A percentile compares a stretch with the other conserved stretches of the same genome.
These are phyloP conservation scores for Suhomyces atakaporum DNA, from an alignment of 1,139 yeast genomes.

Conservation along the genomic window DNA sequence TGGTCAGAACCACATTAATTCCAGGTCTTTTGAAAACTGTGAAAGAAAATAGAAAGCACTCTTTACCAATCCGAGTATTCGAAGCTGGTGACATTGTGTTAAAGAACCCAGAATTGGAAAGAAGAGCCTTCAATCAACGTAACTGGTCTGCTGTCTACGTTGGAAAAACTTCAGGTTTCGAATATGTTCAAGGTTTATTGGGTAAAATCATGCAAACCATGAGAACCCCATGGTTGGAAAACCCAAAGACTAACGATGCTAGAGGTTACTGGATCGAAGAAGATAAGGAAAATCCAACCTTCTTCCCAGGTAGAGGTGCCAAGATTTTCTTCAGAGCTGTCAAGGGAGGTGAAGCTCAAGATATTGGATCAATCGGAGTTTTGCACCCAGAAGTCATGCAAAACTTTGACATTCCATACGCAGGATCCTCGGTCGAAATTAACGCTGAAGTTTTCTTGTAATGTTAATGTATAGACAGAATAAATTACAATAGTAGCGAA, in stretches of 20 bases:
- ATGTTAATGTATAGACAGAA: background rate
- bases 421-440: conserved; percentile 87
- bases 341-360: conserved; percentile 55
- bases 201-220: conserved; percentile 96
- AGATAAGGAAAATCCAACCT: conserved; percentile 67
- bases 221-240: conserved; percentile 81
- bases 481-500: background rate
- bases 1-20: conserved; percentile 88
- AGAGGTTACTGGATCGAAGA: conserved; percentile 89
- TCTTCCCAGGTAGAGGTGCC: conserved; percentile 98
- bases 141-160: conserved; percentile 94
- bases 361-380: conserved; percentile 87
- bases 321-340: conserved; percentile 70
- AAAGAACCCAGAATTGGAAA: conserved; percentile 76
- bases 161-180: conserved; percentile 95
- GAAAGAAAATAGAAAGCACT: conserved; percentile 93
- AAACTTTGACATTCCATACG: conserved; percentile 88
- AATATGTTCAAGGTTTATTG: conserved; percentile 87
- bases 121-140: conserved; percentile 90
- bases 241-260: conserved; percentile 47
- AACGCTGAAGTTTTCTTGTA: conserved; percentile 82
- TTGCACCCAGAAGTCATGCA: conserved; percentile 92
- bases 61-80: conserved; percentile 91
- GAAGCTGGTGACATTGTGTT: conserved; percentile 95
- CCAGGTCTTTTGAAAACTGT: conserved; percentile 96